These are phyloP conservation scores for Diatrype stigma DNA, from an alignment of 2,329 filamentous ascomycete species.

Conservation along the genomic window DNA sequence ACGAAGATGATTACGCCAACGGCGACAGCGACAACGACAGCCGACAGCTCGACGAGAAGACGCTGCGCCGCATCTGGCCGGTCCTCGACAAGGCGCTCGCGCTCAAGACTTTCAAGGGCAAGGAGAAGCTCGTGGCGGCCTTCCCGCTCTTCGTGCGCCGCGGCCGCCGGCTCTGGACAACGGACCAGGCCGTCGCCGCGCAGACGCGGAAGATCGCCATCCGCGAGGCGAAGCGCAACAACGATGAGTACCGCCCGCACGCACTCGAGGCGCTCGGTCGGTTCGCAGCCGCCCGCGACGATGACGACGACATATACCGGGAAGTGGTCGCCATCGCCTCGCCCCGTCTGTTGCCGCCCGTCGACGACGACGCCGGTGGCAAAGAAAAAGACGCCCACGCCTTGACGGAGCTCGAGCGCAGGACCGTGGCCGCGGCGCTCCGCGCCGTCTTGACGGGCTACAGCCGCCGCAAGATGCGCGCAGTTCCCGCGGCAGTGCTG, in stretches of 20 bases:
- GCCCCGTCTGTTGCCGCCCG: constrained; percentile 50
- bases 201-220: constrained; percentile 76
- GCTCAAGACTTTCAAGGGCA: constrained; percentile 89
- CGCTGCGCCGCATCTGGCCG: constrained; percentile 70
- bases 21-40: constrained; percentile 53
- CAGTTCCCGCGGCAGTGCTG: constrained; percentile 35
- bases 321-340: constrained; percentile 62
- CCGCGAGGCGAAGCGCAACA: constrained; percentile 88
- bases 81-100: constrained; percentile 75
- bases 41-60: constrained; percentile 51
- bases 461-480: constrained; percentile 34
- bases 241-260: constrained; percentile 74
- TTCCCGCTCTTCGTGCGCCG: constrained; percentile 74
- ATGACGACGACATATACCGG: constrained; percentile 67
- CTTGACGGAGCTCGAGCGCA: constrained; percentile 36
- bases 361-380: constrained; percentile 37
- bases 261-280: constrained; percentile 69
- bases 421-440: constrained; percentile 45
- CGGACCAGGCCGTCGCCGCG: constrained; percentile 48
- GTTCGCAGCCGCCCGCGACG: constrained; percentile 63
- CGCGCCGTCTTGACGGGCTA: constrained; percentile 50
- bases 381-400: constrained; percentile 29
- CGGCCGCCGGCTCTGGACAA: constrained; percentile 53
- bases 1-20: neutral
- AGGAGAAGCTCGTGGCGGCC: constrained; percentile 76